Evolutionary conservation across 371 early-diverging fungal species (phyloP), one percentile per base, ranked within the genome.

Genomic region (Mucor sp.): DNA sequence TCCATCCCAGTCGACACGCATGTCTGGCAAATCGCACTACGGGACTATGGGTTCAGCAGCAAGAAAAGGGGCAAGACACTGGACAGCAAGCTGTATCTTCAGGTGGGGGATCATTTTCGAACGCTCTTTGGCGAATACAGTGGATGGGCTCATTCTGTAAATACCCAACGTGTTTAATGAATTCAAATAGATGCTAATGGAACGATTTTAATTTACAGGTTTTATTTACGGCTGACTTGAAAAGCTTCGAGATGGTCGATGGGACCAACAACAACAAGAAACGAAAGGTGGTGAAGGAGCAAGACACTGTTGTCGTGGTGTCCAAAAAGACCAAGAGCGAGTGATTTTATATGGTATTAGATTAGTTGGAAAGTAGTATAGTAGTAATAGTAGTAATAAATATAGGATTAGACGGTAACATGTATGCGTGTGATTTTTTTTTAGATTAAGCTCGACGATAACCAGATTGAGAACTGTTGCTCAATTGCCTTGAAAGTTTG

Each of bases 1-100:
- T 93, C 95, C 0, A 93, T 99, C 33, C 99, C 99, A 0, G 93
- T 99, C 2, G 99, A 99, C 67, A 97, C 97, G 0, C 99, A 96
- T 75, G 90, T 94, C 0, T 91, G 92, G 91, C 91, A 95, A 77
- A 95, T 97, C 43, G 96, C 95, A 0, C 68, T 83, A 43, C 78
- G 93, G 32, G 91, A 95, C 55, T 97, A 95, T 74, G 84, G 87
- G 12, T 86, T 90, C 60, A 76, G 69, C 41, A 85, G 53, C 23
- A 53, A 53, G 15, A 53, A 79, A 32, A 73, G 67, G 41, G 63
- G 55, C 1, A 95, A 94, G 67, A 79, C 92, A 1, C 77, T 97
- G 59, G 90, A 90, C 0, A 65, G 81, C 4, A 84, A 81, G 47
- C 65, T 85, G 6, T 95, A 97, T 72, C 73, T 84, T n/a, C 83